phyloP scores from a whole-genome alignment of 805 yeast genomes.

The Debaryomyces prosopidis region DNA sequence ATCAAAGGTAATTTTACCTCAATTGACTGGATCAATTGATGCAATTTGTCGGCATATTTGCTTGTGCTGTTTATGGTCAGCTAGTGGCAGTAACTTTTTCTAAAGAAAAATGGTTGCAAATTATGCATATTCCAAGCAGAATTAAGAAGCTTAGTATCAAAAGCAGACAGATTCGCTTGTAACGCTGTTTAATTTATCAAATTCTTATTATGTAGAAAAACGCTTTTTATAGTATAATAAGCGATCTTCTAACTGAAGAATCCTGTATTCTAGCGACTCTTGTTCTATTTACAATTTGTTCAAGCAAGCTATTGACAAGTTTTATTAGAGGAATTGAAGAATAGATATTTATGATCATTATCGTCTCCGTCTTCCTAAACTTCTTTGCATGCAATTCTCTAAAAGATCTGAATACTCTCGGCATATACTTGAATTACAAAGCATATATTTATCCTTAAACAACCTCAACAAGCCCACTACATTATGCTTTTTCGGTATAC shows the following conservation, averaged over 20 bases:
- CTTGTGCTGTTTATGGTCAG: slow-evolving; percentile 5
- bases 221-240: too few species aligned
- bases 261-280: too few species aligned
- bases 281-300: too few species aligned
- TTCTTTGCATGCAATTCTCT: slow-evolving; percentile 52
- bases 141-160: not conserved
- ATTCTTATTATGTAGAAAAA: too few species aligned
- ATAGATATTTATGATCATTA: too few species aligned
- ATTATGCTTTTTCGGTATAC: slow-evolving; percentile 44
- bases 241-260: too few species aligned
- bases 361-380: slow-evolving; percentile 41
- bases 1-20: slow-evolving; percentile 10
- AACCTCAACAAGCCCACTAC: slow-evolving; percentile 54
- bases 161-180: not conserved
- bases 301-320: too few species aligned
- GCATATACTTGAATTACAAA: slow-evolving; percentile 55
- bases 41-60: not conserved
- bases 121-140: not conserved
- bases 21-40: slow-evolving; percentile 7
- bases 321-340: too few species aligned
- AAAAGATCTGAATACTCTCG: slow-evolving; percentile 54
- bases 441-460: slow-evolving; percentile 32
- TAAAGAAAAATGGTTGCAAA: not conserved
- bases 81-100: not conserved
- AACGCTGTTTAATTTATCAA: not conserved